These are phyloP conservation scores for Candolleomyces efflorescens DNA, from an alignment of 768 basidiomycete species.

Conservation along the genomic window DNA sequence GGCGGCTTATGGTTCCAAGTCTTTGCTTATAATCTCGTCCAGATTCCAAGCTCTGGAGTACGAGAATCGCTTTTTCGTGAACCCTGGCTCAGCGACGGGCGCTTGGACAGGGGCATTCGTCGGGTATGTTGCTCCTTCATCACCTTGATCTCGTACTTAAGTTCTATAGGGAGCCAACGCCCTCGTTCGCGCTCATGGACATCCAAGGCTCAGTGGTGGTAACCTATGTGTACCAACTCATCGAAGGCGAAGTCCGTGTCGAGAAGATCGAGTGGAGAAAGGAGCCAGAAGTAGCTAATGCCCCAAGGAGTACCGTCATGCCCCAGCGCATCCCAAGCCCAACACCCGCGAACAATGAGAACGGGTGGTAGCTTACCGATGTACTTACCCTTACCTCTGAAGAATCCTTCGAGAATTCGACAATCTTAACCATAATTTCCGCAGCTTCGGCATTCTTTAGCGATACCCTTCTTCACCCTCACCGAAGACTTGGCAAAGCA, in stretches of 20 bases:
- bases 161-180: slow-evolving; percentile 70
- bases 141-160: slow-evolving; percentile 6
- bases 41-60: slow-evolving; percentile 95
- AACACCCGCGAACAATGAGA: neutral
- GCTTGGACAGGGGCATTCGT: slow-evolving; percentile 83
- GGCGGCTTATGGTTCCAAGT: neutral
- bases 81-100: slow-evolving; percentile 93
- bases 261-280: slow-evolving; percentile 87
- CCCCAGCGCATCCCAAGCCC: slow-evolving; percentile 34
- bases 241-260: slow-evolving; percentile 90
- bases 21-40: neutral
- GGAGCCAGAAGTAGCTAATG: slow-evolving; percentile 38
- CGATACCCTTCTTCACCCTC: too few species aligned
- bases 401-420: too few species aligned
- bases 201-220: slow-evolving; percentile 96
- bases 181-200: slow-evolving; percentile 97
- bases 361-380: neutral
- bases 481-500: too few species aligned
- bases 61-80: slow-evolving; percentile 90
- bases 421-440: too few species aligned
- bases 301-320: slow-evolving; percentile 40
- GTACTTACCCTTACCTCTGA: too few species aligned
- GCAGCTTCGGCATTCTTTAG: too few species aligned
- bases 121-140: slow-evolving; percentile 38
- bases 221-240: slow-evolving; percentile 94